A percentile compares a stretch with the other conserved stretches of the same genome.
Conservation (phyloP, 2,329 filamentous ascomycete genomes). For the Xylariaceae sp. region DNA sequence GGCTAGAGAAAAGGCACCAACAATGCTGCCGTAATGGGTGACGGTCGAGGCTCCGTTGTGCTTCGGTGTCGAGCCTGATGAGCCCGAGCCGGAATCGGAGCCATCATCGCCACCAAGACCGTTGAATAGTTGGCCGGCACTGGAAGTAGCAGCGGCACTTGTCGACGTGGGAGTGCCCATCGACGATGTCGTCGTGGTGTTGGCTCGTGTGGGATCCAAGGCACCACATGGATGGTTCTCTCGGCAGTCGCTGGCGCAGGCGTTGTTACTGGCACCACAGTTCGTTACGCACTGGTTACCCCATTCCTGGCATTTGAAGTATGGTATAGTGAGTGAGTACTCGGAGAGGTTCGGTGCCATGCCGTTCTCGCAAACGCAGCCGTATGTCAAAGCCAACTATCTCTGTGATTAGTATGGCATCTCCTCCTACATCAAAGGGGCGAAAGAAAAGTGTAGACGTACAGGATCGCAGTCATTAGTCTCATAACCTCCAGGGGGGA, state of each 20-base stretch:
- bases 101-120: constrained; percentile 37
- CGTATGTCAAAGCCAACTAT: constrained; percentile 68
- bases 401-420: constrained; percentile 21
- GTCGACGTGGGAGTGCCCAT: constrained; percentile 48
- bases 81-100: constrained; percentile 18
- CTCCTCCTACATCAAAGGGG: neutral
- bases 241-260: constrained; percentile 68
- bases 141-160: constrained; percentile 42
- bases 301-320: constrained; percentile 76
- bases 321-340: constrained; percentile 80
- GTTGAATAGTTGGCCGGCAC: constrained; percentile 46
- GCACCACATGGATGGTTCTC: constrained; percentile 77
- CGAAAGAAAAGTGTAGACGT: constrained; percentile 39
- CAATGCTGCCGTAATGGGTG: constrained; percentile 23
- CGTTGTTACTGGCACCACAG: constrained; percentile 62
- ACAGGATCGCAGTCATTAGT: constrained; percentile 74
- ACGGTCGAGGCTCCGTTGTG: constrained; percentile 22
- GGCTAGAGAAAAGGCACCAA: constrained; percentile 23
- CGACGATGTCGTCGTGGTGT: constrained; percentile 57
- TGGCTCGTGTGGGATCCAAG: constrained; percentile 65
- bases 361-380: constrained; percentile 74
- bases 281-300: constrained; percentile 69
- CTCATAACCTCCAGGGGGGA: constrained; percentile 55
- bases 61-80: constrained; percentile 8
- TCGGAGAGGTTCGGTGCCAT: constrained; percentile 74